Evolutionary conservation across 108 stramenopile genomes (phyloP).

Genomic region (Nitzschia putrida): DNA sequence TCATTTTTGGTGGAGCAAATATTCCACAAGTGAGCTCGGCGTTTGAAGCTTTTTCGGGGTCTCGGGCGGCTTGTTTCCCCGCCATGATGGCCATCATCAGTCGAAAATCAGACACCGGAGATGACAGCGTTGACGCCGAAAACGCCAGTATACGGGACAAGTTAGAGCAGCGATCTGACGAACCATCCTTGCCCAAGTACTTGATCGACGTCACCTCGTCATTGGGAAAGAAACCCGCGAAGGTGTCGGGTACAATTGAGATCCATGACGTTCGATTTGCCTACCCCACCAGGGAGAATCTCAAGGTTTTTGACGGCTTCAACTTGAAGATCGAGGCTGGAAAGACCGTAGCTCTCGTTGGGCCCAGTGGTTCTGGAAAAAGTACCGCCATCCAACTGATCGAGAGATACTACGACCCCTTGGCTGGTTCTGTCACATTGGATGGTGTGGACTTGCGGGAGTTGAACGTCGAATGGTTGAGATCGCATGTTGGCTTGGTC

Average conservation of each 20-base stretch:
- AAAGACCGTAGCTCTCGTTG: slow-evolving; percentile 87
- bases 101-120: slow-evolving; percentile 21
- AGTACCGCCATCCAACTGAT: slow-evolving; percentile 86
- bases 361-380: slow-evolving; percentile 93
- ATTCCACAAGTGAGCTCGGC: slow-evolving; percentile 45
- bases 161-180: background rate
- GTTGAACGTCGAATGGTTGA: slow-evolving; percentile 61
- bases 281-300: slow-evolving; percentile 88
- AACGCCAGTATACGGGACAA: background rate
- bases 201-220: slow-evolving; percentile 49
- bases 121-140: slow-evolving; percentile 4
- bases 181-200: background rate
- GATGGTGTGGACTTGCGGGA: slow-evolving; percentile 80
- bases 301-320: slow-evolving; percentile 63
- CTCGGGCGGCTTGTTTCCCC: slow-evolving; percentile 46
- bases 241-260: slow-evolving; percentile 37
- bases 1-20: slow-evolving; percentile 33
- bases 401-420: slow-evolving; percentile 92
- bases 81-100: slow-evolving; percentile 43
- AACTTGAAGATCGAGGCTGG: slow-evolving; percentile 77
- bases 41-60: slow-evolving; percentile 36
- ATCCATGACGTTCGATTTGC: slow-evolving; percentile 82
- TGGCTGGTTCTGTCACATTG: slow-evolving; percentile 71
- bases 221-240: slow-evolving; percentile 38
- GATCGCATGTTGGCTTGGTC: slow-evolving; percentile 84